Percentiles rank a stretch among this genome's conserved stretches.
Evolutionary conservation across 2,329 filamentous ascomycete genomes (phyloP).

Genomic region (Verticillium longisporum): DNA sequence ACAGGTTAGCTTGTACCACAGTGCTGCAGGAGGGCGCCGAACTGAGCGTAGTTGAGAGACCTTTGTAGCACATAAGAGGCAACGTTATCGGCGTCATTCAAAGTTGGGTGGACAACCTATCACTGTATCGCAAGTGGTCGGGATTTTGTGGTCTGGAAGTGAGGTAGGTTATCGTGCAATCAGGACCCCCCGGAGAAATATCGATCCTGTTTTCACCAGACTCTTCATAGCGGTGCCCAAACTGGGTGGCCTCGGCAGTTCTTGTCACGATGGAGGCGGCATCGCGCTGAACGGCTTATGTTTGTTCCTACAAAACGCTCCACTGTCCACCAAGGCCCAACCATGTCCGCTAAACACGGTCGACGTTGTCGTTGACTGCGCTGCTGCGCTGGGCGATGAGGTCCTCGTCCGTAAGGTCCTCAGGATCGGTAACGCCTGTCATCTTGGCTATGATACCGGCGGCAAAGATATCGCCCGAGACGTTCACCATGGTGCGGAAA

Average conservation of each 20-base stretch:
- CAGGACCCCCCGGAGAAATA: background rate
- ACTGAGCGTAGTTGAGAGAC: background rate
- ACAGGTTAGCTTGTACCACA: background rate
- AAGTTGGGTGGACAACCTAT: background rate
- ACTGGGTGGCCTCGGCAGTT: background rate
- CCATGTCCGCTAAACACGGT: background rate
- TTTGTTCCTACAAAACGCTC: background rate
- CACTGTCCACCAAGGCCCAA: background rate
- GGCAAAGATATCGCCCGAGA: constrained; percentile 42
- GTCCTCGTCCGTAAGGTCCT: constrained; percentile 2
- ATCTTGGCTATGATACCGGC: constrained; percentile 30
- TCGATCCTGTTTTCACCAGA: background rate
- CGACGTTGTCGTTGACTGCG: background rate
- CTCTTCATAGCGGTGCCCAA: background rate
- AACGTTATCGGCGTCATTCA: too few species aligned
- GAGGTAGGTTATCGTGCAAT: background rate
- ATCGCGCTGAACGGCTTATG: background rate
- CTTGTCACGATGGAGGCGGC: background rate
- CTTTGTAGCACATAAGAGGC: background rate
- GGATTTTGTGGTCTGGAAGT: background rate
- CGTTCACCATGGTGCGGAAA: constrained; percentile 44
- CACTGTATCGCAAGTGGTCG: background rate
- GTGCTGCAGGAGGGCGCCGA: background rate
- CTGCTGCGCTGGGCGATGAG: background rate
- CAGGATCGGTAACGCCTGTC: constrained; percentile 24